Evolutionary conservation across 2,329 filamentous ascomycete genomes (phyloP).

Genomic region (Trichophyton simii): DNA sequence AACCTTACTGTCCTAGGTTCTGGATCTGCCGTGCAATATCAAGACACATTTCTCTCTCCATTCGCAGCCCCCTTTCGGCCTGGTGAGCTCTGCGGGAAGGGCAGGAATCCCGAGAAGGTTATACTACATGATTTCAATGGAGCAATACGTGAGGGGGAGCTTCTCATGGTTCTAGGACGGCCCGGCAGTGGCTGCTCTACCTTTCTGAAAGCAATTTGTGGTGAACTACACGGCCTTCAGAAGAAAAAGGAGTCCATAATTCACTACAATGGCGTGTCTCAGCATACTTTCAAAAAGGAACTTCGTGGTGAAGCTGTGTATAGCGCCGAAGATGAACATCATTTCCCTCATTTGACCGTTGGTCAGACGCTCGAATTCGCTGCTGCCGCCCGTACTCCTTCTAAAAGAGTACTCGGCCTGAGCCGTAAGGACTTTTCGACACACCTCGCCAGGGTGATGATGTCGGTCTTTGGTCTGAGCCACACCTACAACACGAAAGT

Average conservation of each 20-base stretch:
- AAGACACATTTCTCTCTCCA: slow-evolving; percentile 52
- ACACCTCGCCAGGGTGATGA: slow-evolving; percentile 29
- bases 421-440: slow-evolving; percentile 34
- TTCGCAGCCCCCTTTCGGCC: slow-evolving; percentile 47
- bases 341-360: slow-evolving; percentile 47
- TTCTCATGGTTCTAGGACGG: slow-evolving; percentile 30
- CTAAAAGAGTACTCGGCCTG: slow-evolving; percentile 27
- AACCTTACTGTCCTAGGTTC: slow-evolving; percentile 55
- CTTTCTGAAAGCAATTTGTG: slow-evolving; percentile 69
- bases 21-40: slow-evolving; percentile 54
- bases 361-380: slow-evolving; percentile 47
- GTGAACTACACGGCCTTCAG: slow-evolving; percentile 67
- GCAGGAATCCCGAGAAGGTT: slow-evolving; percentile 40
- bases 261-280: slow-evolving; percentile 58
- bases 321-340: slow-evolving; percentile 33
- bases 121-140: slow-evolving; percentile 45
- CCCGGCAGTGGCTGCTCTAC: slow-evolving; percentile 54
- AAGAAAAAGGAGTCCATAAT: slow-evolving; percentile 58
- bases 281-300: slow-evolving; percentile 60
- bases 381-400: slow-evolving; percentile 40
- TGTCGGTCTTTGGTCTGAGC: slow-evolving; percentile 30
- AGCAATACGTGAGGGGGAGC: slow-evolving; percentile 38
- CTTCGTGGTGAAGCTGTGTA: slow-evolving; percentile 30
- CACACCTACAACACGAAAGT: slow-evolving; percentile 39
- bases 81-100: slow-evolving; percentile 39